These are phyloP conservation scores for Schwanniomyces etchellsii DNA, from an alignment of 1,139 yeast species.

Conservation along the genomic window DNA sequence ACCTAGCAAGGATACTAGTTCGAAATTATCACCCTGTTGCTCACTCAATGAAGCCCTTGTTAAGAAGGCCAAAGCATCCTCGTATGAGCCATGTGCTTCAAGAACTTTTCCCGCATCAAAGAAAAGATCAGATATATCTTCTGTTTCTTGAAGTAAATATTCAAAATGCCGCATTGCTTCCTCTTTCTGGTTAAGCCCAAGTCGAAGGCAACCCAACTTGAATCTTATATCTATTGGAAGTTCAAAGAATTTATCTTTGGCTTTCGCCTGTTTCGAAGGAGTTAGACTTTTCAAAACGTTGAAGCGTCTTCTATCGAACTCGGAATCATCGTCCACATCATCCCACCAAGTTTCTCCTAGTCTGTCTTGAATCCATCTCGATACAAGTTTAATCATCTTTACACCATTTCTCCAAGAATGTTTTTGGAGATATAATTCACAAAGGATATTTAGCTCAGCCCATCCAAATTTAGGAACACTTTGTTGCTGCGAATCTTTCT, in stretches of 20 bases:
- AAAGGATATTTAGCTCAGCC: slow-evolving; percentile 81
- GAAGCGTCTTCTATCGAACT: slow-evolving; percentile 57
- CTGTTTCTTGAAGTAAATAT: slow-evolving; percentile 51
- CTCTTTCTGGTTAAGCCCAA: slow-evolving; percentile 55
- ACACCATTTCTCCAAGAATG: slow-evolving; percentile 63
- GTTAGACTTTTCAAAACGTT: slow-evolving; percentile 18
- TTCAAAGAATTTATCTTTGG: slow-evolving; percentile 28
- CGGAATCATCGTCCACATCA: slow-evolving; percentile 67
- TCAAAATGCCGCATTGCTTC: slow-evolving; percentile 68
- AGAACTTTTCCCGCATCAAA: slow-evolving; percentile 72
- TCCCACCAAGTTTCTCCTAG: slow-evolving; percentile 80
- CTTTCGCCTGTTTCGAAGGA: slow-evolving; percentile 15
- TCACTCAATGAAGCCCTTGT: slow-evolving; percentile 47
- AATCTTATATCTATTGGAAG: slow-evolving; percentile 85
- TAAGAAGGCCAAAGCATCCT: slow-evolving; percentile 68
- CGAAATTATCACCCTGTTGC: slow-evolving; percentile 38
- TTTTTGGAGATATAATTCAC: slow-evolving; percentile 70
- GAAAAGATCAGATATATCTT: slow-evolving; percentile 66
- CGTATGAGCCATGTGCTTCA: slow-evolving; percentile 61
- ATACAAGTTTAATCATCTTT: slow-evolving; percentile 57
- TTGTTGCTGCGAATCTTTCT: slow-evolving; percentile 20
- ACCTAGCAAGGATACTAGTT: slow-evolving; percentile 61
- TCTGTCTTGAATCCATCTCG: slow-evolving; percentile 81
- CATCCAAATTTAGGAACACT: slow-evolving; percentile 59
- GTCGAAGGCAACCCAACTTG: slow-evolving; percentile 69